Evolutionary conservation across 1,139 yeast genomes (phyloP).

Genomic region (Geotrichum phurueaensis): DNA sequence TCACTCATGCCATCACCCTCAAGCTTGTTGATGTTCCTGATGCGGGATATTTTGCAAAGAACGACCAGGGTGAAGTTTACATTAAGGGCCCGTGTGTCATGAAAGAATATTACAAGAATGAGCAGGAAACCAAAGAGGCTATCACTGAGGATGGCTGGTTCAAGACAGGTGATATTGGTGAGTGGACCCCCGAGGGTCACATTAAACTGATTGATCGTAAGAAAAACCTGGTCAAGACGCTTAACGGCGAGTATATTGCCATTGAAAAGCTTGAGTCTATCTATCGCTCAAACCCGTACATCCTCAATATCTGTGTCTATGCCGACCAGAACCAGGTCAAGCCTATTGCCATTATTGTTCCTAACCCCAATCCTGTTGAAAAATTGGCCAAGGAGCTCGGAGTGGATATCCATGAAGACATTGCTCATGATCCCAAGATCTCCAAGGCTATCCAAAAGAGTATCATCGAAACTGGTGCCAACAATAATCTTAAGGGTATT

Average conservation of each 20-base stretch:
- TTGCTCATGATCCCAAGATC: constrained; percentile 56
- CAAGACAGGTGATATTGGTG: constrained; percentile 94
- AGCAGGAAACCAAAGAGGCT: constrained; percentile 70
- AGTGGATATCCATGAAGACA: constrained; percentile 46
- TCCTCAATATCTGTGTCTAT: constrained; percentile 80
- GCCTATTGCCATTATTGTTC: constrained; percentile 88
- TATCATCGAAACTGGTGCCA: constrained; percentile 66
- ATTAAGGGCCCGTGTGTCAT: constrained; percentile 70
- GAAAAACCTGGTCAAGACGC: constrained; percentile 93
- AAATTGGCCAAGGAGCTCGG: constrained; percentile 52
- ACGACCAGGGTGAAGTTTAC: constrained; percentile 89
- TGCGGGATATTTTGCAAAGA: constrained; percentile 84
- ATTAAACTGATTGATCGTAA: constrained; percentile 85
- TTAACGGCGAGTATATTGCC: constrained; percentile 96
- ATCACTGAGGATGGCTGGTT: constrained; percentile 90
- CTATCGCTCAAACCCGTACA: constrained; percentile 77
- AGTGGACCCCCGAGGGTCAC: constrained; percentile 79
- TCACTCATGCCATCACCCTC: constrained; percentile 76
- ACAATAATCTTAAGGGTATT: constrained; percentile 77
- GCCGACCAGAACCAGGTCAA: constrained; percentile 83
- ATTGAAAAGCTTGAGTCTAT: constrained; percentile 78
- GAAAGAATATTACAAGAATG: constrained; percentile 75
- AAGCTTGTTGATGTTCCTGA: constrained; percentile 90
- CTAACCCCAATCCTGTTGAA: constrained; percentile 63
- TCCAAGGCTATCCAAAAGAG: constrained; percentile 50